These are phyloP conservation scores for Fusarium chlamydosporum DNA, from an alignment of 2,329 filamentous ascomycete genomes.

Conservation along the genomic window DNA sequence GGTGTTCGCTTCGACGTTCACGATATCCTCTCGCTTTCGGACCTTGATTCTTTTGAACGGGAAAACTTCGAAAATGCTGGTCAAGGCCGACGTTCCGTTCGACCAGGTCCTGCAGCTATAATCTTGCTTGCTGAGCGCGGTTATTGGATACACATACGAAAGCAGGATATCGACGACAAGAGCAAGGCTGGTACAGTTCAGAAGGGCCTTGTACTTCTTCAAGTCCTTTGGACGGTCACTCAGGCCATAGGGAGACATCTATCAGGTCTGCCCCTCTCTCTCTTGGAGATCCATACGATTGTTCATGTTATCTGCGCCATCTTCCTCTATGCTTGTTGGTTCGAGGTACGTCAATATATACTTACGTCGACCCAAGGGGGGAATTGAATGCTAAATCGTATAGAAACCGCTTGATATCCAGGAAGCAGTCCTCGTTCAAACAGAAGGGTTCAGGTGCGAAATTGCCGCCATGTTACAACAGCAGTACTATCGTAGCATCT, in stretches of 20 bases:
- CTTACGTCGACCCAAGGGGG: too few species aligned
- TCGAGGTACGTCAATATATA: background rate
- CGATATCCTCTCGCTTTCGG: background rate
- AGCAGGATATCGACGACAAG: constrained; percentile 3
- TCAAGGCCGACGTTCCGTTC: background rate
- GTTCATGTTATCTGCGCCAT: background rate
- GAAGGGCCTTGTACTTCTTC: background rate
- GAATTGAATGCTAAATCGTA: too few species aligned
- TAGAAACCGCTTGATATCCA: constrained; percentile 8
- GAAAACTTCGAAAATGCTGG: background rate
- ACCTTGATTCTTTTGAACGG: background rate
- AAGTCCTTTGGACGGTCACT: constrained; percentile 5
- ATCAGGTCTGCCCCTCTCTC: background rate
- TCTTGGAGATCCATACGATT: background rate
- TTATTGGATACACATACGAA: background rate
- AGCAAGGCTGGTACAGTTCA: background rate
- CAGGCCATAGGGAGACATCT: background rate
- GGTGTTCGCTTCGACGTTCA: constrained; percentile 1
- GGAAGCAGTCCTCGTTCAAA: background rate
- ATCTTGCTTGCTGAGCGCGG: background rate
- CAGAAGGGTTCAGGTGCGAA: background rate
- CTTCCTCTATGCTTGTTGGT: background rate
- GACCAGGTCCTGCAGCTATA: background rate
- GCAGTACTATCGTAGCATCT: background rate
- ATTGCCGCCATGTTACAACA: background rate